Base-by-base conservation (phyloP, 2,329 filamentous ascomycete species). In the Pseudogymnoascus sp. region DNA sequence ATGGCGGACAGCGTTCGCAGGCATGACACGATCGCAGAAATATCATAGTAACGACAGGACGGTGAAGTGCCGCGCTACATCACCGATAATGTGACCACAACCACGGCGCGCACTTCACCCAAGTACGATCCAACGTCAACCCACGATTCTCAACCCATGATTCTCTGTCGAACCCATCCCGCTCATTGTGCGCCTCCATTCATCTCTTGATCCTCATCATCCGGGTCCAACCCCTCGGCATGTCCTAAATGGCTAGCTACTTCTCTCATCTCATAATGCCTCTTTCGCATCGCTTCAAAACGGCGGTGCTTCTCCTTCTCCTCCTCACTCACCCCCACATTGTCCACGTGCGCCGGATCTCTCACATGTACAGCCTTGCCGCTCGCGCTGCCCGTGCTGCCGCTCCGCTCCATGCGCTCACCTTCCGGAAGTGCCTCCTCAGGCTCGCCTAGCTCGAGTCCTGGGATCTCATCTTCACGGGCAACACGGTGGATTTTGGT, bases 191-290 rank as follows among this genome's bases (percentile, higher is more conserved):
- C 64, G 63, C 35, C 64, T 35, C 66, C 69, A 65, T 76, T 70
- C 69, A 71, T 70, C 2, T 86, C 84, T 1, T 83, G 82, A 12
- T 85, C 84, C 49, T 86, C 85, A 43, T 78, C 81, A 67, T 81
- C 73, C n/a, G 84, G 85, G 59, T 86, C 84, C 55, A 88, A 70
- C 3, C 84, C 79, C 71, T 89, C 87, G 3, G 88, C 86, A 71
- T 91, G 88, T 12, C 91, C 93, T 67, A 99, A 83, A 61, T 97
- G 78, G 71, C 88, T 85, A 71, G 95, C 96, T 63, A 97, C 92
- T 72, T 95, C 89, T 78, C 86, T 91, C 95, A 99, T 99, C 81
- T 99, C 95, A 77, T 99, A 99, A 77, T 99, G 95, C 80, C 88
- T 93, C 86, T 95, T 97, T 72, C 95, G 85, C 80, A 91, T 83